Percentiles rank a stretch among this genome's conserved stretches.
Conservation (phyloP, 331 rosid genomes). For the Pyrus hybrid region DNA sequence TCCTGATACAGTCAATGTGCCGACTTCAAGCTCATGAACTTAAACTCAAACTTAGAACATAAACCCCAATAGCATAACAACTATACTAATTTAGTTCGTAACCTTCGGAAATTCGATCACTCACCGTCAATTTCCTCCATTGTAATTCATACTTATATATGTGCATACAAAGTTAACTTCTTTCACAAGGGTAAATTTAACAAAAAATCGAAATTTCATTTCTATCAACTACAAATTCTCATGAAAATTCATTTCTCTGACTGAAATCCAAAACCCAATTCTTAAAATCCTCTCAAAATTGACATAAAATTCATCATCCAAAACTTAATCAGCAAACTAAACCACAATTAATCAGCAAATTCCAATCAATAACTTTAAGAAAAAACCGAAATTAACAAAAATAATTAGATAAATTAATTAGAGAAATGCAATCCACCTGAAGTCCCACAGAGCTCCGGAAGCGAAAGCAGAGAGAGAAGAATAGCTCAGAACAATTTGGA, state of each 20-base stretch:
- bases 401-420: neutral
- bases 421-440: neutral
- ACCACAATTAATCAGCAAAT: neutral
- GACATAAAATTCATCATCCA: no score
- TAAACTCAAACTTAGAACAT: neutral
- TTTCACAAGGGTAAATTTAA: no score
- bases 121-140: neutral
- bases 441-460: neutral
- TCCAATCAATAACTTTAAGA: neutral
- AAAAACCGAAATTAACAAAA: neutral
- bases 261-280: neutral
- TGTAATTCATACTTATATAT: neutral
- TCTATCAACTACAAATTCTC: neutral
- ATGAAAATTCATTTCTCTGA: neutral
- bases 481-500: neutral
- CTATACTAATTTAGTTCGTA: neutral
- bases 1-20: neutral
- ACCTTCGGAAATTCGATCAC: neutral
- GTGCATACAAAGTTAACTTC: neutral
- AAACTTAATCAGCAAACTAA: neutral
- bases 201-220: no score
- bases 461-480: neutral
- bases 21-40: neutral
- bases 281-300: neutral
- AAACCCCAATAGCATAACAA: no score